A percentile compares a stretch with the other conserved stretches of the same genome.
Evolutionary conservation across 1,284 basidiomycete genomes (phyloP).

Genomic region (Chiua sp.): DNA sequence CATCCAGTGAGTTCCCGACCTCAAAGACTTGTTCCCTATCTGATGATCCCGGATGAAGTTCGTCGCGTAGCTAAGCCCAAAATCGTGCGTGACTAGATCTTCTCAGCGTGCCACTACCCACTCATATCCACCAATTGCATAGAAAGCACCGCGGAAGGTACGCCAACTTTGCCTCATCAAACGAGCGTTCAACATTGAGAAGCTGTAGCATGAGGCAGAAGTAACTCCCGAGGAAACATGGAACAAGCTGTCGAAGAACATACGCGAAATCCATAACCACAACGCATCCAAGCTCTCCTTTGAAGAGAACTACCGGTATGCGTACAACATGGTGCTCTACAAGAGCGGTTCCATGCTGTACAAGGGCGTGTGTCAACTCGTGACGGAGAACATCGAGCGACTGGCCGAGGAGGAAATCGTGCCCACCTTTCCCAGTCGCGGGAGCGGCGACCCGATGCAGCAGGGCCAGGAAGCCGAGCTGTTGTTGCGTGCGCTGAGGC

Average conservation of each 20-base stretch:
- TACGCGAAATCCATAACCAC: constrained; percentile 95
- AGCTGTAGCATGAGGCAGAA: constrained; percentile 65
- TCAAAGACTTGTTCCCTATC: not conserved
- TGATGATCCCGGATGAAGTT: constrained; percentile 31
- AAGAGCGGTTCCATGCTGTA: constrained; percentile 91
- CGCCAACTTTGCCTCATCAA: constrained; percentile 2
- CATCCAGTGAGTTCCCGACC: constrained; percentile 44
- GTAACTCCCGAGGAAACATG: constrained; percentile 77
- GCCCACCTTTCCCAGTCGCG: constrained; percentile 77
- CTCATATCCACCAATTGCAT: constrained; percentile 4
- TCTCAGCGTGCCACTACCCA: constrained; percentile 25
- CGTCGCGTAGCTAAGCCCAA: constrained; percentile 51
- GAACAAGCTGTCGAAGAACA: constrained; percentile 79
- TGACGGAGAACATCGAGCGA: constrained; percentile 83
- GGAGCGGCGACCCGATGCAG: constrained; percentile 60
- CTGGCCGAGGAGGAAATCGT: constrained; percentile 82
- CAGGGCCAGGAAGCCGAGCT: constrained; percentile 82
- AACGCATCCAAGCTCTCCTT: constrained; percentile 94
- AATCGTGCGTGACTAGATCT: constrained; percentile 49
- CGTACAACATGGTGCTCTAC: constrained; percentile 92
- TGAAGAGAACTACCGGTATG: constrained; percentile 96
- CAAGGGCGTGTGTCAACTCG: constrained; percentile 82
- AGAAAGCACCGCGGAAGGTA: constrained; percentile 66
- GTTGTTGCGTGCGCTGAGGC: constrained; percentile 82
- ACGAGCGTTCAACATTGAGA: constrained; percentile 3